Percentiles rank a stretch among this genome's conserved stretches.
Evolutionary conservation across 2,329 filamentous ascomycete species (phyloP).

Genomic region (Xylaria polymorpha): DNA sequence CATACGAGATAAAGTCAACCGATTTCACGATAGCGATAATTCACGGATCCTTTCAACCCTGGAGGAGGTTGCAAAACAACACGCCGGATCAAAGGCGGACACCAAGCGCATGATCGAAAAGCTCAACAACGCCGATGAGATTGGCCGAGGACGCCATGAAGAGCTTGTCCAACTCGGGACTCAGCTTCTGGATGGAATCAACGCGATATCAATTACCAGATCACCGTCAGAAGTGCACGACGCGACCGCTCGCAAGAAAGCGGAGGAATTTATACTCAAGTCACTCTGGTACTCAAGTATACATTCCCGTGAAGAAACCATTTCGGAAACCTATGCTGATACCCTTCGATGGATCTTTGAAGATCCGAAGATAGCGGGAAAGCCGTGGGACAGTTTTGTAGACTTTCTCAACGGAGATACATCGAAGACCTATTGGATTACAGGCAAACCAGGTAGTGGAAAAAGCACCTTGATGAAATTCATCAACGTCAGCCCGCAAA

Average conservation of each 20-base stretch:
- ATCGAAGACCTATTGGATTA: constrained; percentile 42
- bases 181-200: constrained; percentile 26
- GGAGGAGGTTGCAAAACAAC: constrained; percentile 29
- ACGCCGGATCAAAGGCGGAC: constrained; percentile 31
- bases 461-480: constrained; percentile 47
- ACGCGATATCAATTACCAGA: constrained; percentile 11
- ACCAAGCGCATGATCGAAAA: constrained; percentile 32
- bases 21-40: constrained; percentile 27
- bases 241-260: not conserved
- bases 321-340: constrained; percentile 33
- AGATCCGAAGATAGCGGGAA: constrained; percentile 20
- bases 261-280: constrained; percentile 33
- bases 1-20: constrained; percentile 29
- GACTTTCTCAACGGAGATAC: constrained; percentile 37
- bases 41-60: constrained; percentile 26
- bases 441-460: constrained; percentile 44
- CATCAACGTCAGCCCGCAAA: constrained; percentile 31
- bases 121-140: constrained; percentile 30
- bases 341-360: constrained; percentile 43
- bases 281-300: constrained; percentile 41
- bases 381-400: constrained; percentile 38
- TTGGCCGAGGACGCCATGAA: constrained; percentile 22
- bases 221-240: not conserved
- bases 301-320: constrained; percentile 37
- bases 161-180: constrained; percentile 24